These are phyloP conservation scores for Hypsizygus ulmarius DNA, from an alignment of 1,284 basidiomycete genomes.

Conservation along the genomic window DNA sequence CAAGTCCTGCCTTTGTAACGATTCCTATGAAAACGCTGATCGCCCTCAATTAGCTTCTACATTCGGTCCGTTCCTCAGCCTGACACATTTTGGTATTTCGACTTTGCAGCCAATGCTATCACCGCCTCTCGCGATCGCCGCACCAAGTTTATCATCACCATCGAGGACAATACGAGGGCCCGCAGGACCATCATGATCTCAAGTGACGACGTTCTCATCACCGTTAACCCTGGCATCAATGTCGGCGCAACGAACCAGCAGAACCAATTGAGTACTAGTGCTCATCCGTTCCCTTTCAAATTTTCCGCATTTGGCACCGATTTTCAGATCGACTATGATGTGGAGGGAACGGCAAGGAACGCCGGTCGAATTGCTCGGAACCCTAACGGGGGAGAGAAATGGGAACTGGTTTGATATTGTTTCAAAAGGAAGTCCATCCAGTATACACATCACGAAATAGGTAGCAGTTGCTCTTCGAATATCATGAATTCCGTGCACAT, in stretches of 20 bases:
- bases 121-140: conserved; percentile 10
- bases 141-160: conserved; percentile 12
- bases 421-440: too few relatives aligned
- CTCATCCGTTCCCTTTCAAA: conserved; percentile 5
- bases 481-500: too few relatives aligned
- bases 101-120: not conserved
- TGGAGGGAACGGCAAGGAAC: not conserved
- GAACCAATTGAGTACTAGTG: not conserved
- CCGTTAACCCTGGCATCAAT: not conserved
- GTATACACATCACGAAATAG: too few relatives aligned
- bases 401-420: conserved; percentile 10
- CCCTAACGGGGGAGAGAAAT: conserved; percentile 6
- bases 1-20: not conserved
- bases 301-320: conserved; percentile 6
- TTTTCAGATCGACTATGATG: conserved; percentile 4
- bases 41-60: conserved; percentile 6
- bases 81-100: conserved; percentile 11
- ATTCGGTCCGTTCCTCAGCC: conserved; percentile 8
- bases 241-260: not conserved
- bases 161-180: not conserved
- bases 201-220: conserved; percentile 7
- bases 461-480: too few relatives aligned
- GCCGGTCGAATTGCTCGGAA: not conserved
- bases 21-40: not conserved
- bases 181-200: conserved; percentile 7